These are phyloP conservation scores for Alectoria sarmentosa DNA, from an alignment of 495 filamentous ascomycete species.

Conservation along the genomic window DNA sequence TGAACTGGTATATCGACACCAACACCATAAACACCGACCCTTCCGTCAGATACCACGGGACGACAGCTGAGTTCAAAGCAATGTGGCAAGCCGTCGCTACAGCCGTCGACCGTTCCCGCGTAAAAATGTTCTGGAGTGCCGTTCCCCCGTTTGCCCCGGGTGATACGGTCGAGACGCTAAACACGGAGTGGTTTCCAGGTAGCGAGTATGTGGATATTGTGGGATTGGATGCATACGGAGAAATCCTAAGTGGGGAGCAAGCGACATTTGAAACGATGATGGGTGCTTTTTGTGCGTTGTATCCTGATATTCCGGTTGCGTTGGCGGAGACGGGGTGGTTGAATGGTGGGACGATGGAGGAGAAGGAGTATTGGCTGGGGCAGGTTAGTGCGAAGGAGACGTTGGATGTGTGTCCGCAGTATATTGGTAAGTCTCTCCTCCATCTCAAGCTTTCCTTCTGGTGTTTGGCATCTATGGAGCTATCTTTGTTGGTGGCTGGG, in stretches of 20 bases:
- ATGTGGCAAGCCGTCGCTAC: slow-evolving; percentile 14
- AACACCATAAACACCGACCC: neutral
- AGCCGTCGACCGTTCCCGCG: slow-evolving; percentile 1
- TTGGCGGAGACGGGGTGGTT: slow-evolving; percentile 15
- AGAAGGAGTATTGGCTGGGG: slow-evolving; percentile 16
- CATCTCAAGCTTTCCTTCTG: too few relatives aligned
- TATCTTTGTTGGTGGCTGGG: neutral
- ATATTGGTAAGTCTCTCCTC: slow-evolving; percentile 2
- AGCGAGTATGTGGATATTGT: slow-evolving; percentile 16
- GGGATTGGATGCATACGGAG: slow-evolving; percentile 11
- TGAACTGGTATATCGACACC: slow-evolving; percentile 19
- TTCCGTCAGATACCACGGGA: slow-evolving; percentile 11
- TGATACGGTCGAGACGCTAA: neutral
- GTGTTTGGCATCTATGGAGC: too few relatives aligned
- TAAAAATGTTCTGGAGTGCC: slow-evolving; percentile 21
- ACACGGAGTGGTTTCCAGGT: slow-evolving; percentile 14
- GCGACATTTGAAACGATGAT: neutral
- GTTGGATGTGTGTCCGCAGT: slow-evolving; percentile 8
- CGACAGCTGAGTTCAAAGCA: slow-evolving; percentile 7
- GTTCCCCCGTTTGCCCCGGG: neutral
- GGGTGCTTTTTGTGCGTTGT: slow-evolving; percentile 4
- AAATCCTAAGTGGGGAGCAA: neutral
- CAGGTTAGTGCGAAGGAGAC: slow-evolving; percentile 6
- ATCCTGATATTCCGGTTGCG: neutral
- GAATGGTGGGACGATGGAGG: slow-evolving; percentile 5